Conservation (phyloP, 768 basidiomycete genomes). For the Clitopilus passeckerianus region DNA sequence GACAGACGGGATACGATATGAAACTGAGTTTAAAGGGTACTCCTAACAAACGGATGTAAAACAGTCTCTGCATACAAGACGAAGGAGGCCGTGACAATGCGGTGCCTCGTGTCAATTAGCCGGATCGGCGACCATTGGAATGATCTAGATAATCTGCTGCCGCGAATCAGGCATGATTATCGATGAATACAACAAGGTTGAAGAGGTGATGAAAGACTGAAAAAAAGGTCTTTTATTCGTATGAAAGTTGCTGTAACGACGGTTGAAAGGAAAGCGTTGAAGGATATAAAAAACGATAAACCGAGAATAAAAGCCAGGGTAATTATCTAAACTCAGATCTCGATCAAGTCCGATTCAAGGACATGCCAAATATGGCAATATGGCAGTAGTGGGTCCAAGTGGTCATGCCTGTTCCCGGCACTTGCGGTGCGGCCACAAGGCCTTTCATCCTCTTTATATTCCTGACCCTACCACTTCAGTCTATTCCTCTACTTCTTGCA, state of each 20-base stretch:
- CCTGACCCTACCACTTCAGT: constrained; percentile 5
- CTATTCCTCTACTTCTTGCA: constrained; percentile 4
- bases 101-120: constrained; percentile 1
- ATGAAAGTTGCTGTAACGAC: background rate
- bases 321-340: constrained; percentile 12
- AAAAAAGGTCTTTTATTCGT: background rate
- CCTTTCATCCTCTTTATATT: constrained; percentile 14
- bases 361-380: constrained; percentile 30
- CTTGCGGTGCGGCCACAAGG: constrained; percentile 17
- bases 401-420: background rate
- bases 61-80: background rate
- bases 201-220: background rate
- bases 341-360: constrained; percentile 10
- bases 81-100: background rate
- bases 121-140: constrained; percentile 11
- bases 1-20: constrained; percentile 8
- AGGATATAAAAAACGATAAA: background rate
- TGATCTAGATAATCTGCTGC: constrained; percentile 17
- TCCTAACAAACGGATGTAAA: background rate
- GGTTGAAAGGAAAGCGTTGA: background rate
- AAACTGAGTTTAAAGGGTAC: background rate
- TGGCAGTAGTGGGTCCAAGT: constrained; percentile 13
- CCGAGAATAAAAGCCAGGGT: constrained; percentile 5
- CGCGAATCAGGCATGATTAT: constrained; percentile 14
- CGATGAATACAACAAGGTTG: background rate